These are phyloP conservation scores for Microthlaspi erraticum DNA, from an alignment of 345 rosid species.

Conservation along the genomic window DNA sequence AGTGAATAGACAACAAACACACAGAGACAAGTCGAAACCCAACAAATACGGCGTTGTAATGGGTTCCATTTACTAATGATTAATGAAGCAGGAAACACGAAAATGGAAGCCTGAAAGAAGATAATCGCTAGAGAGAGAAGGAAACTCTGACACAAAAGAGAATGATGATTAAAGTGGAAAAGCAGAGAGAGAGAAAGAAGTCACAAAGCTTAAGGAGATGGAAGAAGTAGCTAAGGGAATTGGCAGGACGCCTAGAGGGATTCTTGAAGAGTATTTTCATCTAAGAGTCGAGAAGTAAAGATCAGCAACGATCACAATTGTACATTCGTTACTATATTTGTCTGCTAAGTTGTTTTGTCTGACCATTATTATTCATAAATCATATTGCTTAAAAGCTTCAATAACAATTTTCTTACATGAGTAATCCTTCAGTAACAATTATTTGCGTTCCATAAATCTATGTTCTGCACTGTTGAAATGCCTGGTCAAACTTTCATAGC, in stretches of 20 bases:
- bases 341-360: conserved; percentile 14
- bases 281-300: conserved; percentile 47
- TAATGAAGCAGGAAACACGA: conserved; percentile 29
- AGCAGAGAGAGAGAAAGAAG: conserved; percentile 47
- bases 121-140: conserved; percentile 36
- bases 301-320: conserved; percentile 13
- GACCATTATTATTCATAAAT: background rate
- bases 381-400: conserved; percentile 6
- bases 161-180: conserved; percentile 33
- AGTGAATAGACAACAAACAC: conserved; percentile 38
- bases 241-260: conserved; percentile 62
- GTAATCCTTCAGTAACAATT: background rate
- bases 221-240: conserved; percentile 72
- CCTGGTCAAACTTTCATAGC: no score
- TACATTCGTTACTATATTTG: conserved; percentile 19
- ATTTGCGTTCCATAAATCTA: no score
- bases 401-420: background rate
- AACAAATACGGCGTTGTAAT: conserved; percentile 29
- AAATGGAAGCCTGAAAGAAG: conserved; percentile 33
- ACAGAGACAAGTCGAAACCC: conserved; percentile 36
- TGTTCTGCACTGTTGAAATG: no score
- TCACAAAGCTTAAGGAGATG: conserved; percentile 67
- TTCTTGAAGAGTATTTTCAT: conserved; percentile 61
- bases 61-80: conserved; percentile 40
- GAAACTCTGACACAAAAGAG: conserved; percentile 34